These are phyloP conservation scores for Sequoia sempervirens DNA, from an alignment of 75 land plant species.

Conservation along the genomic window DNA sequence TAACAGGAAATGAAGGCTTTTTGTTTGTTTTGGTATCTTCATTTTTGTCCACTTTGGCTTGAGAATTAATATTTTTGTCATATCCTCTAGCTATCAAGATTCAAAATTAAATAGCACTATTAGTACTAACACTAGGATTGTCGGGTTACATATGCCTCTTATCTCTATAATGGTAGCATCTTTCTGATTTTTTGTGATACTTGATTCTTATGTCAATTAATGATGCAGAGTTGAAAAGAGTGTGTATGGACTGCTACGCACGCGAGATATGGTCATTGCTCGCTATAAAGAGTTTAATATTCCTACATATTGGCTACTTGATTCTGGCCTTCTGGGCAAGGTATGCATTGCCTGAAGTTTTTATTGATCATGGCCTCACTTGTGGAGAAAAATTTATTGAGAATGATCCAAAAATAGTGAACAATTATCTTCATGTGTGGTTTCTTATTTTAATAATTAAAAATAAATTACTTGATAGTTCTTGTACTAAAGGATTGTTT, in stretches of 20 bases:
- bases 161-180: neutral
- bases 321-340: conserved; percentile 94
- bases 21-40: conserved; percentile 1
- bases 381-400: neutral
- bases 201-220: neutral
- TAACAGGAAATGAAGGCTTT: neutral
- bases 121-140: neutral
- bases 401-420: neutral
- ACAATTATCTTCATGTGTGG: neutral
- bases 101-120: neutral
- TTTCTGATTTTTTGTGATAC: neutral
- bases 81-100: neutral
- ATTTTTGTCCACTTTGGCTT: neutral
- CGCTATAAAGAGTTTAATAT: conserved; percentile 89
- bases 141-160: neutral
- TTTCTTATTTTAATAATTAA: neutral
- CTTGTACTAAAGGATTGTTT: neutral
- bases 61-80: neutral
- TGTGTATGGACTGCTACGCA: conserved; percentile 88
- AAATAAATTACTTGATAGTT: neutral
- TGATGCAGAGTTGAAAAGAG: conserved; percentile 86
- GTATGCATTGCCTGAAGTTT: conserved; percentile 27
- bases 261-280: conserved; percentile 94
- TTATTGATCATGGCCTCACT: neutral
- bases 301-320: conserved; percentile 83